These are phyloP conservation scores for Scheffersomyces stipitis DNA, from an alignment of 805 yeast genomes.

Conservation along the genomic window DNA sequence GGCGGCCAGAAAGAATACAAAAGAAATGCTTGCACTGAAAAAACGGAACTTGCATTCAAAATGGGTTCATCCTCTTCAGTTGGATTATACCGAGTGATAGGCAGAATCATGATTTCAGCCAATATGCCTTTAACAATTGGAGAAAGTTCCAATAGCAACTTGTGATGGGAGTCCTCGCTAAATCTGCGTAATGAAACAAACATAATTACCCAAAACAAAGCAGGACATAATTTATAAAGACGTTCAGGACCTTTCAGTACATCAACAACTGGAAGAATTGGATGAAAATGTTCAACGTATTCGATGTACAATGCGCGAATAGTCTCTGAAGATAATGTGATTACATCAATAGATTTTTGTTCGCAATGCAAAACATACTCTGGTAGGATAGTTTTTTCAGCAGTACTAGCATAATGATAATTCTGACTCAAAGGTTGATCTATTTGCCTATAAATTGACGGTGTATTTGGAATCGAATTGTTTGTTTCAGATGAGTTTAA, in stretches of 20 bases:
- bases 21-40: constrained; percentile 89
- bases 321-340: constrained; percentile 58
- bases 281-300: constrained; percentile 77
- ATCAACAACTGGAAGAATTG: constrained; percentile 85
- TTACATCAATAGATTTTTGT: constrained; percentile 70
- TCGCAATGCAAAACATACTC: constrained; percentile 49
- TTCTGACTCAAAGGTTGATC: constrained; percentile 1
- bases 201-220: constrained; percentile 91
- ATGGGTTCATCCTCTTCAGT: constrained; percentile 78
- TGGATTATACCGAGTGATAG: constrained; percentile 82
- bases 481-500: constrained; percentile 20
- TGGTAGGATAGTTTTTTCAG: constrained; percentile 14
- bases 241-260: constrained; percentile 78
- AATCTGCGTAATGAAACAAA: constrained; percentile 68
- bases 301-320: constrained; percentile 66
- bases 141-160: constrained; percentile 59
- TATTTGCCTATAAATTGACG: constrained; percentile 17
- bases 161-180: constrained; percentile 29
- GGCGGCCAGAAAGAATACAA: constrained; percentile 96
- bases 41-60: constrained; percentile 85
- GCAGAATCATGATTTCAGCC: constrained; percentile 87
- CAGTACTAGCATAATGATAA: background rate
- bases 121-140: constrained; percentile 71
- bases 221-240: constrained; percentile 77
- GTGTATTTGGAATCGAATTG: constrained; percentile 29